Base-by-base conservation (phyloP, 441 rosid genomes). In the Gossypium lobatum region DNA sequence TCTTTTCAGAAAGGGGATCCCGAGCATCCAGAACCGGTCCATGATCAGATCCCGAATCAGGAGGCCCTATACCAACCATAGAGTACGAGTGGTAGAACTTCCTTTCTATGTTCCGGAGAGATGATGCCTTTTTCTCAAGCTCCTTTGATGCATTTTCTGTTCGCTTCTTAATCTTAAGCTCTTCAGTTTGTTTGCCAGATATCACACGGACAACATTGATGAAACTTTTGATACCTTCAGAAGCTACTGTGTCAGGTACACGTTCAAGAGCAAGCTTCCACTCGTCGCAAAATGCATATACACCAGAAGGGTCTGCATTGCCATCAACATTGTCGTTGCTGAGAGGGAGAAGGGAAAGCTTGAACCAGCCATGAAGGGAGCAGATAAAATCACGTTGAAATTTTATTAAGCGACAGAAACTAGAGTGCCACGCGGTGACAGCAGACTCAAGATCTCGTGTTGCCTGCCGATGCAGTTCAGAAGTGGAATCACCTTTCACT, bases 231-330 rank as follows among this genome's bases (percentile, higher is more conserved):
- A 58, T 58, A 58, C 34, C 62, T 23, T 58, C 62, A 4, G 62
- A 58, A 23, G 62, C 62, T 58, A 58, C 62, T 21, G 62, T 21
- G 62, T 58, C 62, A 3, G 62, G 62, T 13, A 58, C 34, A 21
- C 62, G 62, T 14, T 58, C 62, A 58, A 58, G 62, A 58, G 62
- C 62, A 3, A 58, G 62, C 8, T 58, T 58, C 62, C 62, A 58
- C 62, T 58, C 62, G 34, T 58, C 62, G 4, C 62, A 58, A 21
- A 58, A 58, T 58, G 34, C 62, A 58, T 23, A 58, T 10, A 23
- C 62, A 23, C 11, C 10, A 11, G 62, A 58, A 9, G 34, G 31
- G 34, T 58, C 62, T 23, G 34, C 3, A 28, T 58, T 58, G 13
- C 62, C 31, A 58, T 11, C 11, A n/a, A 58, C 14, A 5, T 58